phyloP scores from a whole-genome alignment of 305 asterid species.

The Petunia hybrid region DNA sequence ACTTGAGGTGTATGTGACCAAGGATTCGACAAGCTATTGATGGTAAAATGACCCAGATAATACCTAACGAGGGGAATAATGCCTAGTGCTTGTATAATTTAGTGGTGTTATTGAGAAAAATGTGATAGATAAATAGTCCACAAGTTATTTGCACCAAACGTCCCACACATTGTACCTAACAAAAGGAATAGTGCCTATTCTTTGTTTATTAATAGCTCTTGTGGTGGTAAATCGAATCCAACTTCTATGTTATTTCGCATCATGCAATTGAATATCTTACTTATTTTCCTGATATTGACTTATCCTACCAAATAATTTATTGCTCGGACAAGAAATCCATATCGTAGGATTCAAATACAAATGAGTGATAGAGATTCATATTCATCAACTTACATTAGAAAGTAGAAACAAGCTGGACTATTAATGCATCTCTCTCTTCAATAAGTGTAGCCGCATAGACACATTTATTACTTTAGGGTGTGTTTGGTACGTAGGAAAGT shows the following conservation, averaged over 20 bases:
- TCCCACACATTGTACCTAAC: background rate
- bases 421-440: background rate
- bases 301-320: background rate
- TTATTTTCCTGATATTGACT: background rate
- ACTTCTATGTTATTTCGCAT: background rate
- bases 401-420: background rate
- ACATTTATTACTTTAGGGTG: too few species aligned
- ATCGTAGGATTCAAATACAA: background rate
- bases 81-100: background rate
- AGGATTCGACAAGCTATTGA: conserved; percentile 15
- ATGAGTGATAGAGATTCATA: background rate
- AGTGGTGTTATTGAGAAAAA: conserved; percentile 7
- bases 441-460: background rate
- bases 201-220: conserved; percentile 3
- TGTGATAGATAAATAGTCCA: background rate
- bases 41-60: background rate
- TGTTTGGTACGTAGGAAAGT: too few species aligned
- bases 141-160: conserved; percentile 12
- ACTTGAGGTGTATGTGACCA: background rate
- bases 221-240: background rate
- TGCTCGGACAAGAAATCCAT: background rate
- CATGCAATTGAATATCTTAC: background rate
- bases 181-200: background rate
- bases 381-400: background rate
- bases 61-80: conserved; percentile 24